A percentile compares a stretch with the other conserved stretches of the same genome.
Conservation (phyloP, 306 rosid genomes). For the Sechiopsis laciniata region DNA sequence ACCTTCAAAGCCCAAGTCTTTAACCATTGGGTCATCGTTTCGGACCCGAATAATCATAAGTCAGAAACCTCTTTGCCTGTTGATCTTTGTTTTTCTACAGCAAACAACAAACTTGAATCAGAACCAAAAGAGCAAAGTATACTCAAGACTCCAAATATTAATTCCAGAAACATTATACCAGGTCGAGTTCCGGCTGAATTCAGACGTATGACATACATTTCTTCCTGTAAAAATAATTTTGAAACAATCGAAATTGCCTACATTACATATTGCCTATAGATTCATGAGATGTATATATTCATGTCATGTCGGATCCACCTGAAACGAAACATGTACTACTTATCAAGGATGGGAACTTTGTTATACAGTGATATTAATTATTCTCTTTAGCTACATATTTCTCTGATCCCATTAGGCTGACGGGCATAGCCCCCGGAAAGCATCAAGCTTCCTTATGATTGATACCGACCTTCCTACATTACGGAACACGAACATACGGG, state of each 20-base stretch:
- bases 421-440: constrained; percentile 29
- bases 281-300: neutral
- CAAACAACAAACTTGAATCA: neutral
- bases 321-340: constrained; percentile 34
- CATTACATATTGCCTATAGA: constrained; percentile 38
- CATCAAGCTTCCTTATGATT: constrained; percentile 26
- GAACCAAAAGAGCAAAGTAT: neutral
- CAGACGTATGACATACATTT: constrained; percentile 18
- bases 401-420: constrained; percentile 32
- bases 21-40: too few species aligned
- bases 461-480: constrained; percentile 41
- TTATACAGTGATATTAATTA: constrained; percentile 36
- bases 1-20: too few species aligned
- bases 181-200: neutral
- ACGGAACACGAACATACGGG: constrained; percentile 66
- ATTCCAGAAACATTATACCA: neutral
- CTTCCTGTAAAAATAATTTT: constrained; percentile 27
- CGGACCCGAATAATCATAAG: too few species aligned
- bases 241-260: constrained; percentile 28
- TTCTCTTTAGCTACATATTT: constrained; percentile 33
- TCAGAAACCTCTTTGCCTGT: neutral
- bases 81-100: neutral
- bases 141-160: neutral
- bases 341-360: constrained; percentile 36
- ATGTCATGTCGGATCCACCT: constrained; percentile 43